phyloP scores from a whole-genome alignment of 179 eudicot genomes.

The Monotropa hypopitys region DNA sequence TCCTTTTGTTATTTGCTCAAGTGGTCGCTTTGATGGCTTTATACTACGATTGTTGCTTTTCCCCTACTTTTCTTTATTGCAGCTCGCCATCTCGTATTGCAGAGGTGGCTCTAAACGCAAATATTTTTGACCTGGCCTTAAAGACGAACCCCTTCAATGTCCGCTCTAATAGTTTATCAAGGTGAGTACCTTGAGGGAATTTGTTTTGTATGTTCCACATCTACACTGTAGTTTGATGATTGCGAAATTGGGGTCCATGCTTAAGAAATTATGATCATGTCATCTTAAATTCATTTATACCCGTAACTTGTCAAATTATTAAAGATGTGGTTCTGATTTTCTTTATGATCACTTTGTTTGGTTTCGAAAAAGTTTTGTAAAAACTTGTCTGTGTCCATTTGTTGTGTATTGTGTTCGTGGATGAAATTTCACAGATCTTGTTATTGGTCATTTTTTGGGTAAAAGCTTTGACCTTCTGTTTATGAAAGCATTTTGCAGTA shows the following conservation, averaged over 20 bases:
- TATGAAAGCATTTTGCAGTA: neutral
- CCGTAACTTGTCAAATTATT: neutral
- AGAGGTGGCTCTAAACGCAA: slow-evolving; percentile 41
- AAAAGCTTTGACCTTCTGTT: slow-evolving; percentile 2
- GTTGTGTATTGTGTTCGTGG: neutral
- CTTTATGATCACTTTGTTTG: neutral
- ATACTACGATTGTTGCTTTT: neutral
- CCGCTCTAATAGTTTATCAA: slow-evolving; percentile 38
- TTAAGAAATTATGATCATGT: neutral
- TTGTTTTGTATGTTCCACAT: neutral
- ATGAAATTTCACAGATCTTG: neutral
- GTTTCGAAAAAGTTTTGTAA: neutral
- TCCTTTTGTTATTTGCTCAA: neutral
- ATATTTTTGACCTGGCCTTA: slow-evolving; percentile 65
- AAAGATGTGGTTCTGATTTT: neutral
- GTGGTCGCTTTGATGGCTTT: neutral
- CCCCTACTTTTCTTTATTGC: slow-evolving; percentile 16
- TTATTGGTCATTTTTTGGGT: neutral
- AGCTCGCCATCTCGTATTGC: slow-evolving; percentile 75
- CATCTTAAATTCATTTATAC: neutral
- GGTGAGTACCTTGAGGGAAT: slow-evolving; percentile 30
- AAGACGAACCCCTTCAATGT: slow-evolving; percentile 39
- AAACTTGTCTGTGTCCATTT: neutral
- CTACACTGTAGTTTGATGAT: neutral
- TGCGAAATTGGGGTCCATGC: neutral